Base-by-base conservation (phyloP, 2,329 filamentous ascomycete genomes). In the Aspergillus floridensis region DNA sequence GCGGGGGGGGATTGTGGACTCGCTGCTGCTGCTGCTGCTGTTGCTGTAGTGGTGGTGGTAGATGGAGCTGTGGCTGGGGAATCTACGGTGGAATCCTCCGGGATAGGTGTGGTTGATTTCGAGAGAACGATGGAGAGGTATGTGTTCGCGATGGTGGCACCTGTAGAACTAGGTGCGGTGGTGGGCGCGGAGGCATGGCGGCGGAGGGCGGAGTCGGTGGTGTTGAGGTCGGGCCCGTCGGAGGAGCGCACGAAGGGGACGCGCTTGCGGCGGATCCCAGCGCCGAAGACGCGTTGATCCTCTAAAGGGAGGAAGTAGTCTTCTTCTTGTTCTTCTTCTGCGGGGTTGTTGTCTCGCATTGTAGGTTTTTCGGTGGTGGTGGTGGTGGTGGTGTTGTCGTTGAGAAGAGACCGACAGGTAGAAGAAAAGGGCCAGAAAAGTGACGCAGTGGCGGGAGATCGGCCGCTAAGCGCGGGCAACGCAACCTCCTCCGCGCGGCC, bases 221-320 rank as follows among this genome's bases (percentile, higher is more conserved):
- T 66, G 56, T 65, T 66, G 48, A 68, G 57, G 60, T 73, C 65
- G 62, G 73, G 63, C 22, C 22, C 22, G 64, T 79, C 61, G 58
- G 77, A 75, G 21, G 84, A 80, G 21, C 82, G 78, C 14, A 89
- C 83, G 69, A 89, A 89, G 5, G 80, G 77, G 48, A 89, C 81
- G 55, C 77, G 79, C 74, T 84, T 86, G 65, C 84, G 80, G 69
- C 84, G 85, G 55, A 88, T 81, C n/a, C 86, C 85, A 12, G 85
- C 83, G 48, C 84, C 84, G 63, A 87, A 88, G 58, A 83, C 81
- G 12, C 81, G 80, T 66, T 87, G 85, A 60, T 86, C 80, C 62
- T 82, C 78, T 4, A 86, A 76, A 0, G 86, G 85, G 2, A 83
- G 75, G 19, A 82, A 82, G 61, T 87, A 87, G 48, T 81, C 80